Evolutionary conservation across 2,329 filamentous ascomycete species (phyloP).

Genomic region (Scedosporium boydii): DNA sequence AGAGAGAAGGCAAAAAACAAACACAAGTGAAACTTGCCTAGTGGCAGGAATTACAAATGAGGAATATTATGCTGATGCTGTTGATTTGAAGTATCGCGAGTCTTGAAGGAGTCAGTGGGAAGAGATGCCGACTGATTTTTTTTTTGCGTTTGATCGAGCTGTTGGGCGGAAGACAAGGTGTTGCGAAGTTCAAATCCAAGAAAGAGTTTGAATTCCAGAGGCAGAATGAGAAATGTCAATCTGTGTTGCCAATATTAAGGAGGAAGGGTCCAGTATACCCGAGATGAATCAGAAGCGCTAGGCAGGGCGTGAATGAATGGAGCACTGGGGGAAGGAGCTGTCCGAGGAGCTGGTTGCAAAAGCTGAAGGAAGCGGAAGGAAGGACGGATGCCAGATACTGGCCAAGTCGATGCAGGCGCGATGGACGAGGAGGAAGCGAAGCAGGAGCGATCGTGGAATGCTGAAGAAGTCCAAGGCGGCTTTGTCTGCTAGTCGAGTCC

Average conservation of each 20-base stretch:
- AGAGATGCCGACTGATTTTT: not conserved
- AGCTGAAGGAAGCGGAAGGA: not conserved
- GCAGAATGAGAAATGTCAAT: constrained; percentile 8
- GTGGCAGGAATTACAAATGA: constrained; percentile 2
- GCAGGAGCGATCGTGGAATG: not conserved
- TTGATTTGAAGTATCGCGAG: not conserved
- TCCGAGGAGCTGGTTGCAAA: not conserved
- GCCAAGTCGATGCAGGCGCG: not conserved
- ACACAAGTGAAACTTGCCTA: not conserved
- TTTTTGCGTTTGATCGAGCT: not conserved
- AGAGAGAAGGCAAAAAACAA: not conserved
- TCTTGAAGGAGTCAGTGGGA: not conserved
- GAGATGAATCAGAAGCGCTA: not conserved
- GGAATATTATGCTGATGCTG: constrained; percentile 5
- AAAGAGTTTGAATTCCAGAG: constrained; percentile 3
- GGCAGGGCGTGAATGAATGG: constrained; percentile 2
- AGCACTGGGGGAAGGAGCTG: not conserved
- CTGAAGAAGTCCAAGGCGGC: not conserved
- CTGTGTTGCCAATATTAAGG: constrained; percentile 6
- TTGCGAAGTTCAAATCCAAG: constrained; percentile 2
- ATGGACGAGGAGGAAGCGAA: not conserved
- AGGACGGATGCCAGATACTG: not conserved
- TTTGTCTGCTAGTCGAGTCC: not conserved
- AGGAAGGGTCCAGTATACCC: not conserved
- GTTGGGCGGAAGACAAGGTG: constrained; percentile 7